These are phyloP conservation scores for Tephrocybe sp. DNA, from an alignment of 768 basidiomycete species.

Conservation along the genomic window DNA sequence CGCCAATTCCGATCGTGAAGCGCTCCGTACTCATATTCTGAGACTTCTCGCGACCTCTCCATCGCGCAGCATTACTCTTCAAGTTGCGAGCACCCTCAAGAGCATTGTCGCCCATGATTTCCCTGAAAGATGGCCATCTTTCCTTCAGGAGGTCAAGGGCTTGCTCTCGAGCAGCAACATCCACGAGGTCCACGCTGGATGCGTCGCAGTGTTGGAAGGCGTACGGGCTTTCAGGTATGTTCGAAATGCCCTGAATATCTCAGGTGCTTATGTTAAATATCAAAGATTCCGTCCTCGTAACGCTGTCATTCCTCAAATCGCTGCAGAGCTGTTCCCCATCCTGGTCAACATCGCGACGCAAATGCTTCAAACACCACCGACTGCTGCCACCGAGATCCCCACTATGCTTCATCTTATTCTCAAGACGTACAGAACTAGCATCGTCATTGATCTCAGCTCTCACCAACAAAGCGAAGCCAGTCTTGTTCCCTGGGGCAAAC, in stretches of 20 bases:
- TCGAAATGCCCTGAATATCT: not conserved
- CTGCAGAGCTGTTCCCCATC: conserved; percentile 67
- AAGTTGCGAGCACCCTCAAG: conserved; percentile 74
- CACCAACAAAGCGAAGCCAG: conserved; percentile 78
- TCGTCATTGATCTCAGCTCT: conserved; percentile 66
- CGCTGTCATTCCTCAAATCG: conserved; percentile 58
- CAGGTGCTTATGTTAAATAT: not conserved
- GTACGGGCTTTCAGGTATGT: conserved; percentile 74
- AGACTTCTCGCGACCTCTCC: conserved; percentile 69
- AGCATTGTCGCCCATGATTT: conserved; percentile 76
- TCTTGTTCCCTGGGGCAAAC: conserved; percentile 84
- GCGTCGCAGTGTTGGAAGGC: conserved; percentile 75
- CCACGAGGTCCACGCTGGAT: conserved; percentile 77
- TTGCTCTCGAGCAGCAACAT: conserved; percentile 65
- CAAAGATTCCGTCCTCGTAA: conserved; percentile 67
- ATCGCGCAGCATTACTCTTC: conserved; percentile 67
- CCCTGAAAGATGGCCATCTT: conserved; percentile 70
- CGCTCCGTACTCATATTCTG: conserved; percentile 68
- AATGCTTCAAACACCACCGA: conserved; percentile 65
- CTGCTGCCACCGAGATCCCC: conserved; percentile 70
- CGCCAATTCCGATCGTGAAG: conserved; percentile 64
- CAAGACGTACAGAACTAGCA: conserved; percentile 84
- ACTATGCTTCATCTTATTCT: conserved; percentile 84
- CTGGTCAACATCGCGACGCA: conserved; percentile 73
- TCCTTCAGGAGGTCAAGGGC: conserved; percentile 66